phyloP scores from a whole-genome alignment of 1,284 basidiomycete genomes.

The Cutaneotrichosporon dermatis region DNA sequence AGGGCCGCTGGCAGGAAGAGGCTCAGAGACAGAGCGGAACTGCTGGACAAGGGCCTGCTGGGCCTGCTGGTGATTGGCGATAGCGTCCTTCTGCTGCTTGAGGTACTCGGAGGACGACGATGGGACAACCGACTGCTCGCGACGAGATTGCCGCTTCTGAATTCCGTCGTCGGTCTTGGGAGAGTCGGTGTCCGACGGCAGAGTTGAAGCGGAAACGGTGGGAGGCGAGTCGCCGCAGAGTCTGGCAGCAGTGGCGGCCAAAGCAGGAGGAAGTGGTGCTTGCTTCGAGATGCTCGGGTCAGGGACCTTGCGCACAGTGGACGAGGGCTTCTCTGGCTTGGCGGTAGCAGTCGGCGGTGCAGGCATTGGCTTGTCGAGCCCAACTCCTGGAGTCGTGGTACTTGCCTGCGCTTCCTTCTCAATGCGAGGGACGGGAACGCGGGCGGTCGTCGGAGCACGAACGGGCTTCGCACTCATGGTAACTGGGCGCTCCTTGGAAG shows the following conservation, averaged over 20 bases:
- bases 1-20: neutral
- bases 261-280: neutral
- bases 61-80: neutral
- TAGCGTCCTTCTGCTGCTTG: neutral
- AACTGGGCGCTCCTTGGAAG: neutral
- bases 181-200: neutral
- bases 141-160: neutral
- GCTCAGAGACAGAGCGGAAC: neutral
- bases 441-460: neutral
- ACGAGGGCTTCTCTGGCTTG: neutral
- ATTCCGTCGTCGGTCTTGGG: neutral
- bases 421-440: neutral
- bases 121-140: neutral
- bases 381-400: neutral
- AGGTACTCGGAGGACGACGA: neutral
- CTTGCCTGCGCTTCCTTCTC: neutral
- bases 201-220: neutral
- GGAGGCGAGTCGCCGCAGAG: neutral
- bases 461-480: neutral
- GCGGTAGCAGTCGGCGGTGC: neutral
- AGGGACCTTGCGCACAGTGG: neutral
- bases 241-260: neutral
- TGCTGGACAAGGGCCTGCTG: neutral
- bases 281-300: constrained; percentile 3
- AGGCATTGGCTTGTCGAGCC: neutral